phyloP scores from a whole-genome alignment of 805 yeast genomes.

The Pichia eremophila region DNA sequence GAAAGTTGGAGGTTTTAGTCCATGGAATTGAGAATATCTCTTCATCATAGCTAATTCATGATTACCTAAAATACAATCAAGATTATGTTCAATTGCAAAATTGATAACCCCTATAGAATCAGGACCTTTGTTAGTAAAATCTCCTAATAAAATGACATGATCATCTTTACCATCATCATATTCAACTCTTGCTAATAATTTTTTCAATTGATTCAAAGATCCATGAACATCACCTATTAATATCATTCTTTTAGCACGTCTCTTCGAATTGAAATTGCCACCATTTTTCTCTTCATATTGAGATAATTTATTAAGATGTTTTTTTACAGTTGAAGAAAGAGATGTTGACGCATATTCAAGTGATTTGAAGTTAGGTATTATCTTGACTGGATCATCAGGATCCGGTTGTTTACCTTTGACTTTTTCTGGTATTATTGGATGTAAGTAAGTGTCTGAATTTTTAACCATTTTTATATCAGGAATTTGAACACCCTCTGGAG shows the following conservation, averaged over 20 bases:
- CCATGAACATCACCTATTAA: constrained; percentile 90
- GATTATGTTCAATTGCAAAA: constrained; percentile 45
- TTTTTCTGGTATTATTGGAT: constrained; percentile 20
- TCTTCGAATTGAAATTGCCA: background rate
- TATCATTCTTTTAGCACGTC: constrained; percentile 40
- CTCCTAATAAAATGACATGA: constrained; percentile 67
- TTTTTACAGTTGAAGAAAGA: constrained; percentile 12
- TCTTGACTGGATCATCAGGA: constrained; percentile 21
- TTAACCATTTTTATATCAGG: constrained; percentile 20
- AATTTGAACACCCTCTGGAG: constrained; percentile 23
- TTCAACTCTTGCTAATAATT: constrained; percentile 41
- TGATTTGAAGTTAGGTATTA: constrained; percentile 17
- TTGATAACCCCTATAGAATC: constrained; percentile 63
- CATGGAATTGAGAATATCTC: constrained; percentile 54
- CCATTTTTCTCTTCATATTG: background rate
- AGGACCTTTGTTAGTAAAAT: constrained; percentile 78
- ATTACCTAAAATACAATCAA: constrained; percentile 79
- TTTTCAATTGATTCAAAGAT: constrained; percentile 43
- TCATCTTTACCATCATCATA: constrained; percentile 39
- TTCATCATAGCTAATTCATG: constrained; percentile 71
- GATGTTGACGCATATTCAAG: constrained; percentile 13
- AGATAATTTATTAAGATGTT: constrained; percentile 14
- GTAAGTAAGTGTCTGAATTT: constrained; percentile 17
- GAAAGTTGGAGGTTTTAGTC: constrained; percentile 24
- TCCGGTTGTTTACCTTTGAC: constrained; percentile 6